Base-by-base conservation (phyloP, 2,329 filamentous ascomycete genomes). In the Clonostachys chloroleuca region DNA sequence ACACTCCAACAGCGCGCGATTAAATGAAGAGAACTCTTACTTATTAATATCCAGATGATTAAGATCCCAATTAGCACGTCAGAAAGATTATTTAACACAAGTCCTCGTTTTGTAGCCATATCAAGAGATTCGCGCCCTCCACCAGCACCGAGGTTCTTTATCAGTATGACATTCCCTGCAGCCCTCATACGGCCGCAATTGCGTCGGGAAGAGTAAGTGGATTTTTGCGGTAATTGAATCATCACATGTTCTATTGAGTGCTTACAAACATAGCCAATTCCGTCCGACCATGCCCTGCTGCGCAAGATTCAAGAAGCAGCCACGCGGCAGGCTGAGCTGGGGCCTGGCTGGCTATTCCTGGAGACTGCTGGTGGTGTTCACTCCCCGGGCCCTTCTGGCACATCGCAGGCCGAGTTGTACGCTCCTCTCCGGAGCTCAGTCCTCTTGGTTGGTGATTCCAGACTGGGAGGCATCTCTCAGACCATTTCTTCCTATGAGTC, bases 311-410 rank as follows among this genome's bases (percentile, higher is more conserved):
- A 74, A 43, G 59, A 67, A 2, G 67, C 73, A 47, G 68, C 77
- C 2, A 59, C 63, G 7, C 54, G 65, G n/a, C 71, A 70, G 46
- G 71, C 76, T 5, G 56, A 60, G 17, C 54, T 55, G 3, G 65
- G 67, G 5, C 61, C 69, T 42, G 78, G 78, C n/a, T 81, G 84
- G 64, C 68, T 87, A 2, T 75, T 95, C 42, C 72, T 94, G 42
- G 89, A 95, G 62, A 94, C 89, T 2, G 89, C 89, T 2, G 89
- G 89, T 1, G 89, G 89, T 1, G 86, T 92, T 0, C 83, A 92
- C 51, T 92, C 88, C 0, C 89, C 89, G 0, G 80, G 80, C 0
- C 89, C 89, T 1, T 88, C 86, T 35, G 87, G 88, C 10, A 86
- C 76, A 2, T 82, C 86, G 0, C 89, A 95, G 59, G 88, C 84